Evolutionary conservation across 208 protist species (phyloP).

Genomic region (Trypanosoma melophagium): DNA sequence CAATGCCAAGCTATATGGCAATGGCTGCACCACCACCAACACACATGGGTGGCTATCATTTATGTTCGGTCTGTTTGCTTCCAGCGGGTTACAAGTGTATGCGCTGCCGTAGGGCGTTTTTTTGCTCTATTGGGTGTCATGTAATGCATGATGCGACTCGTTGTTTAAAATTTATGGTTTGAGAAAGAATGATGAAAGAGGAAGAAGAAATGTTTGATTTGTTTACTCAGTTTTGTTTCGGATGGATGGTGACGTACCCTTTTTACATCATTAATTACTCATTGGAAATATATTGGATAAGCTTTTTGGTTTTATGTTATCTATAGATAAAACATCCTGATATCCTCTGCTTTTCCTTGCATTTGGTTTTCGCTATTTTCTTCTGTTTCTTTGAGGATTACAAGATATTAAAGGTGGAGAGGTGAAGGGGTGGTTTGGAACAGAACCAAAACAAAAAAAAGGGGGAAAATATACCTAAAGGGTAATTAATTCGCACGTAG

Average conservation of each 20-base stretch:
- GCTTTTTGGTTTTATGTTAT: too few relatives aligned
- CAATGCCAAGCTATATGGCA: conserved; percentile 14
- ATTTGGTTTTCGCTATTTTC: neutral
- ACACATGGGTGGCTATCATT: conserved; percentile 38
- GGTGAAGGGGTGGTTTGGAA: neutral
- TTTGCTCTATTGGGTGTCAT: conserved; percentile 80
- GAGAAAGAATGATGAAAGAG: conserved; percentile 5
- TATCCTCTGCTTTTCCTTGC: neutral
- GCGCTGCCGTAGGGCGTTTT: conserved; percentile 61
- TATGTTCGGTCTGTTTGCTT: conserved; percentile 76
- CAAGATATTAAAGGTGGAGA: neutral
- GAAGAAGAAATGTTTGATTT: conserved; percentile 2
- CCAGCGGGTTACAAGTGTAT: conserved; percentile 65
- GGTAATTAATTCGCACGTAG: too few relatives aligned
- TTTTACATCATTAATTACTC: too few relatives aligned
- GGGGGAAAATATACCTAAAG: too few relatives aligned
- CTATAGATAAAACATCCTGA: too few relatives aligned
- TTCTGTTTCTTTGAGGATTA: conserved; percentile 3
- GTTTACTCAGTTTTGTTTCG: neutral
- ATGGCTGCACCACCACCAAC: conserved; percentile 23
- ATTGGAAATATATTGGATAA: too few relatives aligned
- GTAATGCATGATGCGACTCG: conserved; percentile 75
- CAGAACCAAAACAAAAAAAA: neutral
- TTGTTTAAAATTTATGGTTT: conserved; percentile 81
- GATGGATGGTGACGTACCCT: too few relatives aligned